Evolutionary conservation across 2,329 filamentous ascomycete species (phyloP).

Genomic region (Aspergillus ochraceus): DNA sequence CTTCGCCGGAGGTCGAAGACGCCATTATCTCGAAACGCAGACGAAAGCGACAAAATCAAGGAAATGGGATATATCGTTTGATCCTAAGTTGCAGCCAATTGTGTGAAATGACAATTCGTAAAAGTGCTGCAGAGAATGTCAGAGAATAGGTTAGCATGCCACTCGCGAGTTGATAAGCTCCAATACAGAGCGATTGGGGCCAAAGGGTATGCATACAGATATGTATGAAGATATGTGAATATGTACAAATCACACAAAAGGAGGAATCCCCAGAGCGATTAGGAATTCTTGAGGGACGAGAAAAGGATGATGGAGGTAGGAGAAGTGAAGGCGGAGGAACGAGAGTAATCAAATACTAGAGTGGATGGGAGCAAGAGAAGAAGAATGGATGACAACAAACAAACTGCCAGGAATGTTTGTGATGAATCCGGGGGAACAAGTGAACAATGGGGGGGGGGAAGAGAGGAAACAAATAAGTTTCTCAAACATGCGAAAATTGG

Average conservation of each 20-base stretch:
- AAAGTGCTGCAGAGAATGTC: too few relatives aligned
- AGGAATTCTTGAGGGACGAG: neutral
- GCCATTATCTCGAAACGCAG: slow-evolving; percentile 6
- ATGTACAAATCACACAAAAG: neutral
- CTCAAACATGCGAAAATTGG: neutral
- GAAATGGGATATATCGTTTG: neutral
- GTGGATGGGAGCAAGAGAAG: neutral
- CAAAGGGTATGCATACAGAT: neutral
- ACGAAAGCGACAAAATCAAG: neutral
- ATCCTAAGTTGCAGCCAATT: neutral
- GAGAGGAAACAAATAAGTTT: neutral
- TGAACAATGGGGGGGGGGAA: too few relatives aligned
- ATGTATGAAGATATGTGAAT: neutral
- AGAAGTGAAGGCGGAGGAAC: neutral
- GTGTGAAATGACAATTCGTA: neutral
- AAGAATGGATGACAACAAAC: neutral
- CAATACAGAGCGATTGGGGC: neutral
- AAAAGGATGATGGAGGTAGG: neutral
- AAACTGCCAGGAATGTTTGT: neutral
- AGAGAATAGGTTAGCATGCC: neutral
- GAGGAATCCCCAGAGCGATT: neutral
- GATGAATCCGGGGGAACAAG: neutral
- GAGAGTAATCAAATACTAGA: neutral
- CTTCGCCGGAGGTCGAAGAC: slow-evolving; percentile 10
- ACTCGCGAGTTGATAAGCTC: neutral